Evolutionary conservation across 2,329 filamentous ascomycete species (phyloP).

Genomic region (Sporothrix inflata): DNA sequence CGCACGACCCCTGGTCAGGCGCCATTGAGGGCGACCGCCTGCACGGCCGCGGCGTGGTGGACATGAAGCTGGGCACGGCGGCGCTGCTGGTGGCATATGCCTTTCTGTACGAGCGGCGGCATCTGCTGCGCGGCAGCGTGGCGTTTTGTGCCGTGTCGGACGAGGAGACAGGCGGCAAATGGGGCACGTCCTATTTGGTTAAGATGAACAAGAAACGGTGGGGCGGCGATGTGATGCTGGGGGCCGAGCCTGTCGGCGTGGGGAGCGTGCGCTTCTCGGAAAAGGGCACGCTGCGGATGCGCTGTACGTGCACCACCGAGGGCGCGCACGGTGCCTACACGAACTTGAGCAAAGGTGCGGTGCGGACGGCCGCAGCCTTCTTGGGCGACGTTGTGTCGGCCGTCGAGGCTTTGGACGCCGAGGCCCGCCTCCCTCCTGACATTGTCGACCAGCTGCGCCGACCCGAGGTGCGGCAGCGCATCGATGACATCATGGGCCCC

Average conservation of each 20-base stretch:
- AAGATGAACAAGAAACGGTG: neutral
- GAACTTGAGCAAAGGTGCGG: conserved; percentile 27
- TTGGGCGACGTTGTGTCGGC: conserved; percentile 8
- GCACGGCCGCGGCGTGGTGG: conserved; percentile 29
- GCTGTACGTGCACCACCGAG: conserved; percentile 12
- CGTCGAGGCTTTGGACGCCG: conserved; percentile 16
- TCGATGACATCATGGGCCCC: conserved; percentile 30
- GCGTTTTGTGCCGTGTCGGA: conserved; percentile 29
- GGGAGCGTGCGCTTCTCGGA: conserved; percentile 31
- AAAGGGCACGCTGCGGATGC: conserved; percentile 31
- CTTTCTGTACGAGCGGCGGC: conserved; percentile 10
- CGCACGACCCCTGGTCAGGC: conserved; percentile 30
- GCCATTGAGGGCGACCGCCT: conserved; percentile 28
- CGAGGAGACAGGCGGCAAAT: conserved; percentile 29
- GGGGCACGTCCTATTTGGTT: conserved; percentile 27
- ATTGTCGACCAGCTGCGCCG: conserved; percentile 18
- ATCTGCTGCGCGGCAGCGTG: conserved; percentile 27
- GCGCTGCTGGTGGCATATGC: conserved; percentile 29
- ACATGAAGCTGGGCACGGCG: conserved; percentile 31
- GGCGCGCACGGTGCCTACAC: conserved; percentile 29
- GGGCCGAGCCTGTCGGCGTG: conserved; percentile 29
- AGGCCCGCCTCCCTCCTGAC: neutral
- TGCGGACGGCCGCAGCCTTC: conserved; percentile 19
- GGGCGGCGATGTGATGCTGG: conserved; percentile 30
- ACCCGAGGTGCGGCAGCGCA: conserved; percentile 12